Evolutionary conservation across 2,329 filamentous ascomycete species (phyloP), one percentile per base, ranked within the genome.

Genomic region (Botrytis fragariae): DNA sequence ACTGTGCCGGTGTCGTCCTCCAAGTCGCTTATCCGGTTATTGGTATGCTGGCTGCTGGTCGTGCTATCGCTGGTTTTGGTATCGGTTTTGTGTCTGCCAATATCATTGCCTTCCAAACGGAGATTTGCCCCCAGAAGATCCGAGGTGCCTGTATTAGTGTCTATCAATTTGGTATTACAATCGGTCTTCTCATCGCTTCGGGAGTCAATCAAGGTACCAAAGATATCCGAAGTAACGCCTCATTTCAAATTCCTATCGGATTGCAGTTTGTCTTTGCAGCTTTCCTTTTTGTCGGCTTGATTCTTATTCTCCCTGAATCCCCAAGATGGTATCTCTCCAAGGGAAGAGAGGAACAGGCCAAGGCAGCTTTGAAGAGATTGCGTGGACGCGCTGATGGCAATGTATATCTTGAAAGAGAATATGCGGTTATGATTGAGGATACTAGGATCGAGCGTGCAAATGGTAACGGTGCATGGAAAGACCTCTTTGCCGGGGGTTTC

Each of bases 161-260:
- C 8, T 95, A 95, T 85, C 92, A 95, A 82, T 94, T 94, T 86
- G 93, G 90, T 82, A 91, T 95, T 82, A 94, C 92, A 74, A 87
- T 94, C 76, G 93, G 93, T 83, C 84, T 96, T 75, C 85, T 95
- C 81, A 83, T 95, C 74, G 92, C 92, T 29, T 88, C 92, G 4
- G 89, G 89, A 77, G 89, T 96, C 77, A 89, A 91, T 82, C 94
- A 95, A 81, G 90, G 83, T 62, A 93, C 91, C 72, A 82, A 93
- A 82, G 77, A 89, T 76, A 86, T 87, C 76, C 80, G 78, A 25
- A 88, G 92, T 81, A 89, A 87, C 12, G 87, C 88, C 76, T 88
- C 90, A 4, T 96, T 94, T 86, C 91, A 93, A 76, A 93, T 96
- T 74, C 92, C 93, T 68, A 94, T 97, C 78, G 88, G 83, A 67